These are phyloP conservation scores for Pelargonium citronellum DNA, from an alignment of 441 rosid species.

Conservation along the genomic window DNA sequence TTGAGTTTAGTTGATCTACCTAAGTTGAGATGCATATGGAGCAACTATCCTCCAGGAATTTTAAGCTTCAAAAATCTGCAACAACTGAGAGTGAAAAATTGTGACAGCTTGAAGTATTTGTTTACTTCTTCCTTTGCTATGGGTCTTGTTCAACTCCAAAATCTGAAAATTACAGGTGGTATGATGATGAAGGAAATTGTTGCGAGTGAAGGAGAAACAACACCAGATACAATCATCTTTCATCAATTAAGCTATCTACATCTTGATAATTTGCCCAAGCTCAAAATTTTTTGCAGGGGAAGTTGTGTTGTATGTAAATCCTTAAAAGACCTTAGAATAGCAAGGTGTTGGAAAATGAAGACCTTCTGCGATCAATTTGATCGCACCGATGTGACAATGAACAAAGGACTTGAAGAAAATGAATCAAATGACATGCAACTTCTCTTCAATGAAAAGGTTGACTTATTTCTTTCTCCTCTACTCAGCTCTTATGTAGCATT, in stretches of 20 bases:
- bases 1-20: too few relatives aligned
- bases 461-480: too few relatives aligned
- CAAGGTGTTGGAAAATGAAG: too few relatives aligned
- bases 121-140: neutral
- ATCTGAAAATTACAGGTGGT: neutral
- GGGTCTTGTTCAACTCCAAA: neutral
- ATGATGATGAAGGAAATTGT: conserved; percentile 9
- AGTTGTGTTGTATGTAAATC: too few relatives aligned
- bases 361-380: neutral
- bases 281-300: neutral
- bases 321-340: too few relatives aligned
- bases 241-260: neutral
- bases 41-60: conserved; percentile 15
- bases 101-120: conserved; percentile 13
- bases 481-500: too few relatives aligned
- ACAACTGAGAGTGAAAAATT: neutral
- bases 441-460: conserved; percentile 1
- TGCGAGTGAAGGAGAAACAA: neutral
- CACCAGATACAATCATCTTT: neutral
- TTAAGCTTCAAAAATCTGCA: conserved; percentile 19
- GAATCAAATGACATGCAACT: neutral
- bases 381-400: too few relatives aligned
- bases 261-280: neutral
- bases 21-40: conserved; percentile 31
- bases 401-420: neutral